Conservation (phyloP, 2,329 filamentous ascomycete species). For the Clonostachys sp. region DNA sequence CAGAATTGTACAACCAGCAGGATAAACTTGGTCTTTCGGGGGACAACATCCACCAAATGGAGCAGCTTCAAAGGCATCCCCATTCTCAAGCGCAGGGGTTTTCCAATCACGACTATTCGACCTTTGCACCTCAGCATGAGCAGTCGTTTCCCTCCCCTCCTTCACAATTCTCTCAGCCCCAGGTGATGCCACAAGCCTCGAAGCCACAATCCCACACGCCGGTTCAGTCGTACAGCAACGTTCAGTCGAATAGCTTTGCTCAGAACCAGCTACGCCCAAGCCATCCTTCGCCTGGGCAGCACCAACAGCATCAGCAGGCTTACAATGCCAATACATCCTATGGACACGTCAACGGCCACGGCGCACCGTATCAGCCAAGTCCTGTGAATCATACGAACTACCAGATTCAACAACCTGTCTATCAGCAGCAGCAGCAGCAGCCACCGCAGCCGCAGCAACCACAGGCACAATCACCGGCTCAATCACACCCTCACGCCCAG, state of each 20-base stretch:
- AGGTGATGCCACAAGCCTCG: slow-evolving; percentile 22
- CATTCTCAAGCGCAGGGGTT: slow-evolving; percentile 24
- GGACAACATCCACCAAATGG: slow-evolving; percentile 18
- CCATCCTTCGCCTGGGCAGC: slow-evolving; percentile 1
- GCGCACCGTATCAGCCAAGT: slow-evolving; percentile 1
- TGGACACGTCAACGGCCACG: neutral
- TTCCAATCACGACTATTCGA: slow-evolving; percentile 18
- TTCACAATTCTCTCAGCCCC: slow-evolving; percentile 20
- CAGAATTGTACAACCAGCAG: slow-evolving; percentile 29
- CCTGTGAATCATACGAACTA: neutral
- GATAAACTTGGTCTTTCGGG: slow-evolving; percentile 13
- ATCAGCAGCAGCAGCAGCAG: too few species aligned
- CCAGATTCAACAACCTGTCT: neutral
- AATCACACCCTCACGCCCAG: slow-evolving; percentile 7
- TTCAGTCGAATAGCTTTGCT: slow-evolving; percentile 7
- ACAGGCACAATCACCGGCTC: slow-evolving; percentile 5
- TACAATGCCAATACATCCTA: too few species aligned
- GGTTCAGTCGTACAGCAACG: slow-evolving; percentile 21
- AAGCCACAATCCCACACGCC: slow-evolving; percentile 25
- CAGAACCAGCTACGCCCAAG: slow-evolving; percentile 3
- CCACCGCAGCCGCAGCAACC: slow-evolving; percentile 1
- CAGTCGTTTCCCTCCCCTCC: slow-evolving; percentile 20
- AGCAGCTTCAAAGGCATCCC: slow-evolving; percentile 20
- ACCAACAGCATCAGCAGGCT: slow-evolving; percentile 1
- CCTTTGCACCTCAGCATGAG: slow-evolving; percentile 22